Conservation (phyloP, 2,329 filamentous ascomycete genomes). For the Phyllosticta ampelicida region DNA sequence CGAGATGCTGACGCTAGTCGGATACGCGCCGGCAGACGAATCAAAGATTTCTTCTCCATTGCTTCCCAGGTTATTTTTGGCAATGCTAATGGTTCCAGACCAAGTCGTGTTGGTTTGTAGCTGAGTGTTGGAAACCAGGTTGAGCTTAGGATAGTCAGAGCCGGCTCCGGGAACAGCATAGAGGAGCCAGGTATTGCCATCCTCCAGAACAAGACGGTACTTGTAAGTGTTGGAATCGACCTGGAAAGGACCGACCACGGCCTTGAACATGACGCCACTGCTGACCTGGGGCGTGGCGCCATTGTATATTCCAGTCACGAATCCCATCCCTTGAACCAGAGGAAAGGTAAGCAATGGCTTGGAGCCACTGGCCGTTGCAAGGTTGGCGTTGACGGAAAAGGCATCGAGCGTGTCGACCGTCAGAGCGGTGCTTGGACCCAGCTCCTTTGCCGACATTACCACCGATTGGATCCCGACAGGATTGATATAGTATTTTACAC, state of each 20-base stretch:
- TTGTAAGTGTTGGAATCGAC: conserved; percentile 53
- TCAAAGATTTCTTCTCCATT: conserved; percentile 61
- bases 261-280: conserved; percentile 64
- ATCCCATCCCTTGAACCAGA: conserved; percentile 80
- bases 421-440: conserved; percentile 50
- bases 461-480: conserved; percentile 77
- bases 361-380: conserved; percentile 46
- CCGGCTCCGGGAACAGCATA: conserved; percentile 57
- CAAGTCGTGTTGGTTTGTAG: conserved; percentile 43
- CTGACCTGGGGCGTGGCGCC: conserved; percentile 61
- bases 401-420: conserved; percentile 42
- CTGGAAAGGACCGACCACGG: conserved; percentile 32
- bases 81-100: conserved; percentile 60
- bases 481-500: conserved; percentile 63
- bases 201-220: conserved; percentile 61
- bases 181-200: conserved; percentile 63
- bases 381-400: conserved; percentile 56
- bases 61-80: conserved; percentile 55
- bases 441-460: conserved; percentile 67
- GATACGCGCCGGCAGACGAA: conserved; percentile 63
- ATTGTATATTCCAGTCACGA: conserved; percentile 68
- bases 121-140: conserved; percentile 52
- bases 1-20: conserved; percentile 45
- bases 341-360: conserved; percentile 61
- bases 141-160: conserved; percentile 52